Conservation (phyloP, 345 rosid genomes). For the Iberis pinnata region DNA sequence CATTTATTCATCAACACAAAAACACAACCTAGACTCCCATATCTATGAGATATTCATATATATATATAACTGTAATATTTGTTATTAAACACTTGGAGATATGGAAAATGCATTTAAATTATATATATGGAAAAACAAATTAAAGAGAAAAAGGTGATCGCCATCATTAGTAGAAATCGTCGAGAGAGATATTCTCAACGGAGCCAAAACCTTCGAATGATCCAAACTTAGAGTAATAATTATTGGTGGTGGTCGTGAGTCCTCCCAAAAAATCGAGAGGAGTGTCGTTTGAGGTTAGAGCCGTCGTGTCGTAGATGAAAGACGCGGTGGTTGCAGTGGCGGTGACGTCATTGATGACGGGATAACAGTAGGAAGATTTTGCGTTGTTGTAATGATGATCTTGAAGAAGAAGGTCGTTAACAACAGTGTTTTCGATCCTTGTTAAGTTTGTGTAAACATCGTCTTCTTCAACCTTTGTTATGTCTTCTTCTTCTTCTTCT, state of each 20-base stretch:
- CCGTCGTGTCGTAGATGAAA: constrained; percentile 72
- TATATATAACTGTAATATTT: constrained; percentile 26
- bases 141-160: neutral
- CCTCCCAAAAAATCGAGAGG: constrained; percentile 87
- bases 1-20: constrained; percentile 16
- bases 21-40: constrained; percentile 3
- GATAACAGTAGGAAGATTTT: constrained; percentile 44
- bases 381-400: constrained; percentile 24
- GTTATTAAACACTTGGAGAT: constrained; percentile 11
- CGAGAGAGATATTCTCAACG: constrained; percentile 67
- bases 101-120: constrained; percentile 14
- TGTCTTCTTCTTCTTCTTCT: constrained; percentile 38
- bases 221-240: constrained; percentile 42
- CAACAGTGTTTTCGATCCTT: constrained; percentile 28
- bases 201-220: constrained; percentile 63
- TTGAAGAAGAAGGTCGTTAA: constrained; percentile 41
- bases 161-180: constrained; percentile 54
- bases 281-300: constrained; percentile 52
- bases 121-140: neutral
- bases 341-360: constrained; percentile 33
- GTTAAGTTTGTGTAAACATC: constrained; percentile 54
- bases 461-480: constrained; percentile 24
- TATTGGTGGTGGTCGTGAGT: constrained; percentile 37
- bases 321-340: constrained; percentile 31
- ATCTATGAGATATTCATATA: constrained; percentile 18